These are phyloP conservation scores for Boletus smithii DNA, from an alignment of 1,284 basidiomycete genomes.

Conservation along the genomic window DNA sequence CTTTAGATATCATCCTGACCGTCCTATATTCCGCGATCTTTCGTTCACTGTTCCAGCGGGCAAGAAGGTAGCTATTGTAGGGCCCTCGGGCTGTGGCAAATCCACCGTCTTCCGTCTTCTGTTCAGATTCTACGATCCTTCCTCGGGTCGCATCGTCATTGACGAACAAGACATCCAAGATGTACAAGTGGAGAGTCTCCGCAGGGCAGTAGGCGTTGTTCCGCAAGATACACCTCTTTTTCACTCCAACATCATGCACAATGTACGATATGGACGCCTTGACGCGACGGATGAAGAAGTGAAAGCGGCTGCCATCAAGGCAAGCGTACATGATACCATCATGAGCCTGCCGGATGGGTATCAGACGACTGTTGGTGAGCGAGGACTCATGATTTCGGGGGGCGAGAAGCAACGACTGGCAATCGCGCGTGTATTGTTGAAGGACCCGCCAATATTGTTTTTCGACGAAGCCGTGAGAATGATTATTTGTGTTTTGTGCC, in stretches of 20 bases:
- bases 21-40: conserved; percentile 86
- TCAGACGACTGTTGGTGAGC: conserved; percentile 88
- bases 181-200: conserved; percentile 71
- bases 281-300: conserved; percentile 90
- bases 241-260: conserved; percentile 93
- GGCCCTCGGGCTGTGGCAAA: conserved; percentile 97
- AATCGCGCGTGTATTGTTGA: conserved; percentile 88
- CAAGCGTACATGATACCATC: conserved; percentile 85
- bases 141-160: conserved; percentile 76
- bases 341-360: conserved; percentile 83
- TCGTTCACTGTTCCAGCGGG: conserved; percentile 95
- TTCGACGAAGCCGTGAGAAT: conserved; percentile 91
- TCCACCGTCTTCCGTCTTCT: conserved; percentile 93
- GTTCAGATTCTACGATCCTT: conserved; percentile 92
- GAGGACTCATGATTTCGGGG: conserved; percentile 96
- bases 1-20: conserved; percentile 87
- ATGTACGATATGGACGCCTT: conserved; percentile 90
- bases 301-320: conserved; percentile 75
- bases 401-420: conserved; percentile 97
- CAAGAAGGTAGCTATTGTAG: conserved; percentile 94
- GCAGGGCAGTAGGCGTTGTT: conserved; percentile 85
- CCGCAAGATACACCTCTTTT: conserved; percentile 98
- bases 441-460: conserved; percentile 93
- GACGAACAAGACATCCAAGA: conserved; percentile 85
- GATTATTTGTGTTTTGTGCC: not conserved